These are phyloP conservation scores for Populus alba DNA, from an alignment of 345 rosid species.

Conservation along the genomic window DNA sequence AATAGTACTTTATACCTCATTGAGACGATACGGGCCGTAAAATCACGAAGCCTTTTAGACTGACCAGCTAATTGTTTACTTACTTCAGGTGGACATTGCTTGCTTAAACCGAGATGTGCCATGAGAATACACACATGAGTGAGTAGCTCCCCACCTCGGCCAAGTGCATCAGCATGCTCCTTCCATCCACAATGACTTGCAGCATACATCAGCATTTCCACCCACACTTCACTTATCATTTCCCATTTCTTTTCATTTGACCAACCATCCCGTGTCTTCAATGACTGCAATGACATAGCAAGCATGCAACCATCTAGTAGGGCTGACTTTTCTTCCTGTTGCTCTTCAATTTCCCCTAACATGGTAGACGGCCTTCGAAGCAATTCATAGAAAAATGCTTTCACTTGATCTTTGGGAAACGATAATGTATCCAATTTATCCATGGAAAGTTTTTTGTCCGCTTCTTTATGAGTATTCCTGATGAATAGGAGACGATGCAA, in stretches of 20 bases:
- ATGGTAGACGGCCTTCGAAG: background rate
- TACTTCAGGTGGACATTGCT: background rate
- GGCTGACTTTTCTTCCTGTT: background rate
- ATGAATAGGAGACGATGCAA: background rate
- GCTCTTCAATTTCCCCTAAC: fast-evolving
- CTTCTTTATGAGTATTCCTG: too few species aligned
- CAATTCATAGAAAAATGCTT: background rate
- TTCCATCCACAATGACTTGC: background rate
- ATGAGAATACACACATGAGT: background rate
- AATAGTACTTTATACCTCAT: too few species aligned
- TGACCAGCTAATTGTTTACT: too few species aligned
- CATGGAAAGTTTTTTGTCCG: fast-evolving
- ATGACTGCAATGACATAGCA: background rate
- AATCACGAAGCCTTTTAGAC: fast-evolving
- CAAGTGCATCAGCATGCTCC: background rate
- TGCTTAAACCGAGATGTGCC: background rate
- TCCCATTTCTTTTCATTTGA: background rate
- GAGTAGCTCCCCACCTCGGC: background rate
- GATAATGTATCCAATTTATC: too few species aligned
- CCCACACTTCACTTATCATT: background rate
- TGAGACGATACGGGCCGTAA: too few species aligned
- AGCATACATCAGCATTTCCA: background rate
- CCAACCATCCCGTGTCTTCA: too few species aligned
- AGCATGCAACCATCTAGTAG: background rate
- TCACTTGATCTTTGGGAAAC: background rate